Evolutionary conservation across 2,329 filamentous ascomycete species (phyloP).

Genomic region (Blastomyces silverae): DNA sequence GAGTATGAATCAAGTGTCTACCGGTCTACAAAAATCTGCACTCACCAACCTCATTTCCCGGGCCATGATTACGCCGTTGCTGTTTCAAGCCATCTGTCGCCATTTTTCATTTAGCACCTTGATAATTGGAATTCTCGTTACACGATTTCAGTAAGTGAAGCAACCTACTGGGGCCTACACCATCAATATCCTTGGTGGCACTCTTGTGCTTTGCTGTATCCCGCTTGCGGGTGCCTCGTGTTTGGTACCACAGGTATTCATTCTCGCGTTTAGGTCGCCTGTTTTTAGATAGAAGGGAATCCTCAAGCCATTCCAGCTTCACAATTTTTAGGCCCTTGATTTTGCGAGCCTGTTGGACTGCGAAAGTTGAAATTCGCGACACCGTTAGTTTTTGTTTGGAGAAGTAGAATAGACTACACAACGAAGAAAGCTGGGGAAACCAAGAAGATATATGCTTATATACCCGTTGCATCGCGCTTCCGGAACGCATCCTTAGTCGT

Average conservation of each 20-base stretch:
- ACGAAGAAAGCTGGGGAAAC: background rate
- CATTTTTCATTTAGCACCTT: background rate
- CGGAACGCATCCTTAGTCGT: slow-evolving; percentile 57
- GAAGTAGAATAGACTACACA: background rate
- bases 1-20: background rate
- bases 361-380: background rate
- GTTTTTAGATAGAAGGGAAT: slow-evolving; percentile 35
- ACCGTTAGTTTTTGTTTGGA: background rate
- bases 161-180: background rate
- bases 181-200: background rate
- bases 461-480: slow-evolving; percentile 40
- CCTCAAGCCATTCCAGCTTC: slow-evolving; percentile 44
- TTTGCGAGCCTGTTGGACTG: slow-evolving; percentile 39
- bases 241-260: slow-evolving; percentile 32
- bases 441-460: background rate
- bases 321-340: slow-evolving; percentile 41
- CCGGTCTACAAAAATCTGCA: background rate
- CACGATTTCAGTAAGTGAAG: background rate
- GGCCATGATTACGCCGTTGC: background rate
- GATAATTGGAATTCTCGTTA: background rate
- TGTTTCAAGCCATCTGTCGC: background rate
- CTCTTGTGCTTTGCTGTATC: slow-evolving; percentile 27
- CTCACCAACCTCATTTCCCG: slow-evolving; percentile 8
- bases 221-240: slow-evolving; percentile 22
- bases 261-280: slow-evolving; percentile 31